Evolutionary conservation across 805 yeast species (phyloP).

Genomic region (Pichia membranifaciens): DNA sequence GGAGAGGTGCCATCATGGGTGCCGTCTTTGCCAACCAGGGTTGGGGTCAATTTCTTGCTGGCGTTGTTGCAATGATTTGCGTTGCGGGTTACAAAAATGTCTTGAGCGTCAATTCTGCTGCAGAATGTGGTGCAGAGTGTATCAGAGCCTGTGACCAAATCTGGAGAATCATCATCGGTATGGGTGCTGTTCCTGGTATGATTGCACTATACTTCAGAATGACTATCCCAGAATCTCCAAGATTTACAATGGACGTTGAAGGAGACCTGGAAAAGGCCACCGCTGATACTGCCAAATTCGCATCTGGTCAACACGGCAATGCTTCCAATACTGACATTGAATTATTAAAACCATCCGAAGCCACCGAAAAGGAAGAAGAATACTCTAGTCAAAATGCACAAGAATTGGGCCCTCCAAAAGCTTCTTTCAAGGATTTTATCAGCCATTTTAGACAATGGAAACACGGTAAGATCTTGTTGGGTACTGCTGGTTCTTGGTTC

Average conservation of each 20-base stretch:
- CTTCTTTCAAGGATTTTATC: constrained; percentile 46
- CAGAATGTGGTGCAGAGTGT: constrained; percentile 64
- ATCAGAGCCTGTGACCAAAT: constrained; percentile 78
- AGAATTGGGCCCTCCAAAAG: constrained; percentile 33
- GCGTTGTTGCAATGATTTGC: constrained; percentile 71
- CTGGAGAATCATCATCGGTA: constrained; percentile 90
- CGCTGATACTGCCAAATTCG: constrained; percentile 48
- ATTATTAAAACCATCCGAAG: constrained; percentile 31
- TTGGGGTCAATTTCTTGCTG: constrained; percentile 88
- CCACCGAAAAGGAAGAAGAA: constrained; percentile 30
- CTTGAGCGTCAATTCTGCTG: constrained; percentile 50
- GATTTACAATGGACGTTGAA: constrained; percentile 74
- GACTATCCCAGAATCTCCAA: constrained; percentile 92
- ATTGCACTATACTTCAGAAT: constrained; percentile 85
- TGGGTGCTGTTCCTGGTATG: constrained; percentile 85
- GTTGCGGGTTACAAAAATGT: constrained; percentile 70
- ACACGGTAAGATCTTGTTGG: constrained; percentile 74
- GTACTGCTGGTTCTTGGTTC: constrained; percentile 92
- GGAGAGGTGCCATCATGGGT: constrained; percentile 98
- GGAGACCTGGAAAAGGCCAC: constrained; percentile 49
- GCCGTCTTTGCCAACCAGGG: constrained; percentile 97
- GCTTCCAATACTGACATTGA: constrained; percentile 40
- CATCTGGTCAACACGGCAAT: constrained; percentile 44
- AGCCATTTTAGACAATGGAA: constrained; percentile 80
- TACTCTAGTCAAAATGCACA: background rate